Conservation (phyloP, 208 protist species). For the Strigomonas oncopelti region DNA sequence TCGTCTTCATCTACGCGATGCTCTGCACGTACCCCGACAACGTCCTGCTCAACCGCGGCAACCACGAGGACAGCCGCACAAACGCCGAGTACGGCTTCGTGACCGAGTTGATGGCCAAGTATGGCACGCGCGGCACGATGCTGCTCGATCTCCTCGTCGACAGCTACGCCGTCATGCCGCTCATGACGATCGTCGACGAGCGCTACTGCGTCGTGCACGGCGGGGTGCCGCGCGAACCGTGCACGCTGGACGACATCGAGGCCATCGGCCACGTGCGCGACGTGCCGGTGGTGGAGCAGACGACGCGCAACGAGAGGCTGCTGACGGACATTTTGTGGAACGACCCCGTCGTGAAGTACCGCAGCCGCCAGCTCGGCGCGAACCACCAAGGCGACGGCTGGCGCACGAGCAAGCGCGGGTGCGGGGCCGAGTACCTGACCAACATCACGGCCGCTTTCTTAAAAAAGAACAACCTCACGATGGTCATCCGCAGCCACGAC, state of each 20-base stretch:
- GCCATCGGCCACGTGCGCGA: conserved; percentile 92
- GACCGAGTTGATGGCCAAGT: conserved; percentile 66
- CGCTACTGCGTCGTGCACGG: conserved; percentile 98
- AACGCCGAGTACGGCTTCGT: conserved; percentile 86
- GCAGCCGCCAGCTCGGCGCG: conserved; percentile 69
- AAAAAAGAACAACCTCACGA: conserved; percentile 93
- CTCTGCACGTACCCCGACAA: conserved; percentile 72
- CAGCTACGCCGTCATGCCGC: conserved; percentile 88
- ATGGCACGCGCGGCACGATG: conserved; percentile 38
- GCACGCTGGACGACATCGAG: conserved; percentile 75
- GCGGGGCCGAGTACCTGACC: conserved; percentile 97
- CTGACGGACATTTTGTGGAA: conserved; percentile 99
- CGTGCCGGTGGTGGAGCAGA: conserved; percentile 94
- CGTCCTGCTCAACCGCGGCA: conserved; percentile 89
- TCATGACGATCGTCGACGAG: conserved; percentile 84
- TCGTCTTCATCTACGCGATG: conserved; percentile 74
- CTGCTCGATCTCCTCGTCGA: conserved; percentile 49
- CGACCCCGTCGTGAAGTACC: conserved; percentile 93
- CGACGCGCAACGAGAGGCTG: conserved; percentile 91
- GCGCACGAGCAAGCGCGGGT: conserved; percentile 98
- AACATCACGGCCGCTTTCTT: conserved; percentile 96
- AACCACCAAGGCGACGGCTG: conserved; percentile 86
- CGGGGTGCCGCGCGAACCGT: conserved; percentile 90
- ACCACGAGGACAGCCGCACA: conserved; percentile 85
- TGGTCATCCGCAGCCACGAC: conserved; percentile 93